Evolutionary conservation across 257 asterid species (phyloP).

Genomic region (Solanum sitiens): DNA sequence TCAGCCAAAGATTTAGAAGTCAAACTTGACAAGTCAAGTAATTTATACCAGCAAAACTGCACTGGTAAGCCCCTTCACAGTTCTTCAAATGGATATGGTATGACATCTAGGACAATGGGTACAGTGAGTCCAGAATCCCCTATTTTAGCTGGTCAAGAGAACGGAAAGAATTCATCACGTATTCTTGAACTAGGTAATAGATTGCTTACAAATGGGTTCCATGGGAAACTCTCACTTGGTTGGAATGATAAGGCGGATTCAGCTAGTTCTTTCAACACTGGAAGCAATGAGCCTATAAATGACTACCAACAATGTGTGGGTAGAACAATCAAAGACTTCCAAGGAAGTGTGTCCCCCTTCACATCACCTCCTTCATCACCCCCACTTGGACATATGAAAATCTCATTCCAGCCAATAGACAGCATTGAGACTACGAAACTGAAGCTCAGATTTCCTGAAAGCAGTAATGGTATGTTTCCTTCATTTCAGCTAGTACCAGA

Average conservation of each 20-base stretch:
- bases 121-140: conserved; percentile 18
- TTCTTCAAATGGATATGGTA: conserved; percentile 18
- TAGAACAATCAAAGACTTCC: conserved; percentile 23
- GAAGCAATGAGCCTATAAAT: conserved; percentile 24
- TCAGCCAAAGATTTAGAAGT: conserved; percentile 67
- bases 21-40: conserved; percentile 40
- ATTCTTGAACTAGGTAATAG: conserved; percentile 49
- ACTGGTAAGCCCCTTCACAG: conserved; percentile 4
- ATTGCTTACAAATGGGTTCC: conserved; percentile 46
- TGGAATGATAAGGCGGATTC: conserved; percentile 16
- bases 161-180: conserved; percentile 40
- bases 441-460: conserved; percentile 63
- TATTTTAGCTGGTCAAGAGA: conserved; percentile 24
- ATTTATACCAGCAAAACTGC: conserved; percentile 18
- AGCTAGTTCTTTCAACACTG: conserved; percentile 17
- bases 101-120: conserved; percentile 17
- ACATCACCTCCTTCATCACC: conserved; percentile 81
- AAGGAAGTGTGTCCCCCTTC: conserved; percentile 36
- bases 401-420: conserved; percentile 75
- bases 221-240: conserved; percentile 27
- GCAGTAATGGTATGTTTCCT: conserved; percentile 48
- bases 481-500: conserved; percentile 97
- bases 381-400: conserved; percentile 88
- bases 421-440: conserved; percentile 60
- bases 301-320: conserved; percentile 11